These are phyloP conservation scores for Chionographis japonica DNA, from an alignment of 106 monocot species.

Conservation along the genomic window DNA sequence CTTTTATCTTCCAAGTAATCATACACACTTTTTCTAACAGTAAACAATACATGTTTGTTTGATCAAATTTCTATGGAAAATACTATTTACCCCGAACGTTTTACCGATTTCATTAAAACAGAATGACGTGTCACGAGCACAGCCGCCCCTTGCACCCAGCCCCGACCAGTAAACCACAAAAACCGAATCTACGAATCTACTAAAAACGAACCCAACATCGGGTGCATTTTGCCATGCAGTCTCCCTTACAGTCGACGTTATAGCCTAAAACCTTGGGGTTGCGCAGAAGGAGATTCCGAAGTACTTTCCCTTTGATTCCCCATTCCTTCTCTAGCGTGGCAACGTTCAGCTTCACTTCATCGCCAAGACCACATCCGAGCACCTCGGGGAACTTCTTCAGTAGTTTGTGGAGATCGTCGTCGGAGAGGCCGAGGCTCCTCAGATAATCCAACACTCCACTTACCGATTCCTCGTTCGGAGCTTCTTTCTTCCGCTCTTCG, in stretches of 20 bases:
- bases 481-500: conserved; percentile 61
- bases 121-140: too few species aligned
- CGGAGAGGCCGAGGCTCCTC: conserved; percentile 55
- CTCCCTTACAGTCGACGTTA: conserved; percentile 92
- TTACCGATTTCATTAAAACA: too few species aligned
- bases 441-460: conserved; percentile 45
- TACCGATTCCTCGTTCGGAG: conserved; percentile 42
- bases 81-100: too few species aligned
- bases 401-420: conserved; percentile 80
- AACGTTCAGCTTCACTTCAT: conserved; percentile 68
- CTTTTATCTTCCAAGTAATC: too few species aligned
- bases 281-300: conserved; percentile 73
- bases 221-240: conserved; percentile 82
- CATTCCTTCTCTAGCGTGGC: conserved; percentile 61
- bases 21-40: too few species aligned
- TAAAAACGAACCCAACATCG: conserved; percentile 92
- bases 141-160: too few species aligned
- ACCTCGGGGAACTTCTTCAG: conserved; percentile 92
- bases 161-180: too few species aligned
- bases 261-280: conserved; percentile 92
- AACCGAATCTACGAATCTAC: not conserved
- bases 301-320: conserved; percentile 79
- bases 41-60: too few species aligned
- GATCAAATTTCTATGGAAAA: too few species aligned
- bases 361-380: conserved; percentile 67